Base-by-base conservation (phyloP, 106 monocot species). In the Platanthera guangdongensis region DNA sequence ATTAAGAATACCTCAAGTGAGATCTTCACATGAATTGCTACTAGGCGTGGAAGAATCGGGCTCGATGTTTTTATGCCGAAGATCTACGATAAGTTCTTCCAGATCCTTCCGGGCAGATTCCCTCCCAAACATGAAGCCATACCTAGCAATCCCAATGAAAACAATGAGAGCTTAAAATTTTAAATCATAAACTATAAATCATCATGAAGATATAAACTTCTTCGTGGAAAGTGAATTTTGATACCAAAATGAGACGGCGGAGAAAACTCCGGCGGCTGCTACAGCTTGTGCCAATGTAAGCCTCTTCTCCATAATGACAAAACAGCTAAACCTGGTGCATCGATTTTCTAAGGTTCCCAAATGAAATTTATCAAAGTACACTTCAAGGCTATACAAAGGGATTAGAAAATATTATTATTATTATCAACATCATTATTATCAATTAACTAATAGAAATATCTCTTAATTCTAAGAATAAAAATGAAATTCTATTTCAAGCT, bases 121-220 rank as follows among this genome's bases (percentile, higher is more conserved):
- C 82, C 88, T 87, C 77, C 97, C 97, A 76, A 97, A 94, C 94
- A 97, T 94, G 91, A 92, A 94, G 18, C 94, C 97, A 72, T 97
- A 97, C 97, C 96, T 97, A 77, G 21, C 59, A 16, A 72, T 72
- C 21, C 47, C 12, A 54, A 52, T 0, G 8, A 32, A 8, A 78
- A 11, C 75, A 52, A 71, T 46, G 1, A 10, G 14, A 25, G 32
- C 50, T 16, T 2, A 4, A 59, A 69, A 30, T 8, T 28, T 11
- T 22, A 78, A 51, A 68, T 4, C 51, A 9, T 49, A 78, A 47
- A 55, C 6, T 72, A 0, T 12, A 79, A 60, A 12, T 39, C 39
- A 39, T 39, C 39, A 39, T 39, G 30, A 50, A 83, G 77, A 74
- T 67, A 67, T 28, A 50, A 85, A 76, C 45, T 49, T 52, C 50